Evolutionary conservation across 1,139 yeast species (phyloP).

Genomic region (Sugiyamaella xylanicola): DNA sequence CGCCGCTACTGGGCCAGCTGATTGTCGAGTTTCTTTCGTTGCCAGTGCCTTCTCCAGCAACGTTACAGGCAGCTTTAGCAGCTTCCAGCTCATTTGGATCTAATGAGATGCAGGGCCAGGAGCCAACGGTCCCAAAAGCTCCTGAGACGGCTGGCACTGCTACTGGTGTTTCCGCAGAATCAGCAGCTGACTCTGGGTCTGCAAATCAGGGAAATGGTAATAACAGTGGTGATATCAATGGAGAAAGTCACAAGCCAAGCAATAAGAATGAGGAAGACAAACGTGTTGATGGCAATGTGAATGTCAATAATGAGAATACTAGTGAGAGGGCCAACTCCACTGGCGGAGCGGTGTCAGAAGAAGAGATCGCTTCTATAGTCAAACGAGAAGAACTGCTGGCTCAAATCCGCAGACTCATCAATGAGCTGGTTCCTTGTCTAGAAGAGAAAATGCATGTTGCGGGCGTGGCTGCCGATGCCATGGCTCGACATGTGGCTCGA

Average conservation of each 20-base stretch:
- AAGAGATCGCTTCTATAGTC: conserved; percentile 16
- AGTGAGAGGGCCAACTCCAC: not conserved
- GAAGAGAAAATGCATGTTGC: conserved; percentile 99
- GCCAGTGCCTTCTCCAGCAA: conserved; percentile 24
- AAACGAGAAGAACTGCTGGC: conserved; percentile 30
- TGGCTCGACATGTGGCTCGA: conserved; percentile 67
- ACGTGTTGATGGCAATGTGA: not conserved
- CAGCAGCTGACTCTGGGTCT: not conserved
- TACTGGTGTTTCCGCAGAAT: too few species aligned
- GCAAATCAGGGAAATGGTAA: not conserved
- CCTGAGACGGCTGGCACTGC: not conserved
- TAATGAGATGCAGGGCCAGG: not conserved
- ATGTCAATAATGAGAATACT: not conserved
- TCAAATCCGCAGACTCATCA: conserved; percentile 45
- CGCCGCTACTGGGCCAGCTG: conserved; percentile 64
- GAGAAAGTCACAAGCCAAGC: not conserved
- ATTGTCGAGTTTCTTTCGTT: conserved; percentile 52
- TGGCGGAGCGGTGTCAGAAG: conserved; percentile 12
- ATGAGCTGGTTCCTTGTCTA: conserved; percentile 83
- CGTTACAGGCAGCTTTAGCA: conserved; percentile 15
- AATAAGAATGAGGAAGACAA: not conserved
- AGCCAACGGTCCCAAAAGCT: not conserved
- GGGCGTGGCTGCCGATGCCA: conserved; percentile 80
- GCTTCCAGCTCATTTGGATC: conserved; percentile 9
- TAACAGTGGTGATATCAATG: not conserved